Evolutionary conservation across 1,284 basidiomycete genomes (phyloP).

Genomic region (Laetiporus sulphureus): DNA sequence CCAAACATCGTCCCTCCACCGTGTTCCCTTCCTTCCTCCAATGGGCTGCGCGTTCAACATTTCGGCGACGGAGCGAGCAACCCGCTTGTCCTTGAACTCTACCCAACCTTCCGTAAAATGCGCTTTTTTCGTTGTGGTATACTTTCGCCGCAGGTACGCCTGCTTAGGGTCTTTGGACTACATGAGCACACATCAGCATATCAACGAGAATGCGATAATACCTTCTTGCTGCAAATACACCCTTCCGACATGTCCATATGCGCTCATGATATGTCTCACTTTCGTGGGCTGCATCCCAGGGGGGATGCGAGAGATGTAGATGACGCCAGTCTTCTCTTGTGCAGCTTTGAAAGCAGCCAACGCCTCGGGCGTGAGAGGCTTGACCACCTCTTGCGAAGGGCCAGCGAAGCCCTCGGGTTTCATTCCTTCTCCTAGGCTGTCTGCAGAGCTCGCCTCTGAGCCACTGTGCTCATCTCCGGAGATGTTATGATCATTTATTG

Average conservation of each 20-base stretch:
- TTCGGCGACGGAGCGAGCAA: conserved; percentile 86
- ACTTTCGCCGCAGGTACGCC: conserved; percentile 70
- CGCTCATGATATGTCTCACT: conserved; percentile 87
- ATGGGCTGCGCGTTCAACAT: conserved; percentile 97
- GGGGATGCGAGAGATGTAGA: conserved; percentile 95
- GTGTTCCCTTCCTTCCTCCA: conserved; percentile 86
- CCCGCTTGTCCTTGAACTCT: conserved; percentile 91
- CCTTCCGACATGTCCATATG: conserved; percentile 77
- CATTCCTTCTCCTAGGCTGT: conserved; percentile 37
- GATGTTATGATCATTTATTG: conserved; percentile 19
- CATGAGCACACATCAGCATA: not conserved
- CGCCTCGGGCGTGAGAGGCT: conserved; percentile 66
- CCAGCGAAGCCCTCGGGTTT: conserved; percentile 52
- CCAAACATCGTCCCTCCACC: conserved; percentile 98
- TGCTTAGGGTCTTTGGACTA: conserved; percentile 61
- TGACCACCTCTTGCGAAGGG: conserved; percentile 48
- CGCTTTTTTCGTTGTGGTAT: conserved; percentile 75
- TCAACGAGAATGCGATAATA: conserved; percentile 25
- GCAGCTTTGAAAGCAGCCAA: conserved; percentile 64
- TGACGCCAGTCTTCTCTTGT: conserved; percentile 71
- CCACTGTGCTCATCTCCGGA: conserved; percentile 21
- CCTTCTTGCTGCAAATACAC: conserved; percentile 89
- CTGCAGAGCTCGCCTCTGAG: conserved; percentile 19
- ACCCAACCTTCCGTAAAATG: conserved; percentile 98
- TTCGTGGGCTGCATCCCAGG: conserved; percentile 99